Percentiles rank a stretch among this genome's conserved stretches.
Evolutionary conservation across 495 filamentous ascomycete species (phyloP).

Genomic region (Margaritispora aquatica): DNA sequence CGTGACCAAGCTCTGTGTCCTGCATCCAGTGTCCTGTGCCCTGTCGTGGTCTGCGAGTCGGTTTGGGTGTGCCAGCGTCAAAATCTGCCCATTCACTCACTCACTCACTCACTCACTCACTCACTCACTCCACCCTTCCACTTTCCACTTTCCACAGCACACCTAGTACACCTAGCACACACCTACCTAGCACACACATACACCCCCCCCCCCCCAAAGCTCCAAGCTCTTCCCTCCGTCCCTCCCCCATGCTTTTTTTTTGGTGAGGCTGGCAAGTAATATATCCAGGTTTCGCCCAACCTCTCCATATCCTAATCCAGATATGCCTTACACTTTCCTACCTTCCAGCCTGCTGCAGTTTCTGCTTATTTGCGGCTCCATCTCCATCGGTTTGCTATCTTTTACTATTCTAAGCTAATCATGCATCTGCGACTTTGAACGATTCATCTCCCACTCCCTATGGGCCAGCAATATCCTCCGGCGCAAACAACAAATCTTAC

Average conservation of each 20-base stretch:
- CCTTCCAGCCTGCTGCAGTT: background rate
- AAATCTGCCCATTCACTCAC: no score
- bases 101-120: no score
- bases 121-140: no score
- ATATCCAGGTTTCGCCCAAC: constrained; percentile 5
- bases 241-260: background rate
- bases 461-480: constrained; percentile 1
- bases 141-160: no score
- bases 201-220: no score
- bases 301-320: constrained; percentile 8
- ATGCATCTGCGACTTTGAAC: constrained; percentile 11
- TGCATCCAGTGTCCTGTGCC: no score
- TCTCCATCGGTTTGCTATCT: background rate
- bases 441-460: background rate
- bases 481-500: constrained; percentile 8
- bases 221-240: background rate
- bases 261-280: background rate
- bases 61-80: no score
- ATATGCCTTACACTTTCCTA: background rate
- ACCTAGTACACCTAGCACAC: no score
- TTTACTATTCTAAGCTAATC: constrained; percentile 5
- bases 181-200: no score
- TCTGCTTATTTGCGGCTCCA: background rate
- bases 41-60: no score
- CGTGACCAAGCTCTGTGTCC: no score